phyloP scores from a whole-genome alignment of 805 yeast species.

The Metschnikowia matae region DNA sequence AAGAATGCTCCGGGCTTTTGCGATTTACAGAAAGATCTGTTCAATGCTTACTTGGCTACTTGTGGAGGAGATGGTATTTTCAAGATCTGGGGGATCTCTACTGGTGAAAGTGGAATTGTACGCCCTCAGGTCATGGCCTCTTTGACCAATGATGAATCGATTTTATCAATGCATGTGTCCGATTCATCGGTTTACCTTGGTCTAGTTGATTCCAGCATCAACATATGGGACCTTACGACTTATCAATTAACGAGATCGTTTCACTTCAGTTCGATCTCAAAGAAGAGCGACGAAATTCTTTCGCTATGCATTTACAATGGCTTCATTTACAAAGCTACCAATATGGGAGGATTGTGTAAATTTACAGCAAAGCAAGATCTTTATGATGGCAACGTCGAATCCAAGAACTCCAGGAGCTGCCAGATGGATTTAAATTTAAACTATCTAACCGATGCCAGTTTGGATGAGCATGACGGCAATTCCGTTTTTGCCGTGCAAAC shows the following conservation, averaged over 20 bases:
- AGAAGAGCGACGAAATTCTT: conserved; percentile 38
- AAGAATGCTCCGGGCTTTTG: conserved; percentile 15
- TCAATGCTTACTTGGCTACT: conserved; percentile 22
- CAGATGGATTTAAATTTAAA: conserved; percentile 8
- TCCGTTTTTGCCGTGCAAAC: conserved; percentile 55
- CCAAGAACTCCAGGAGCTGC: conserved; percentile 1
- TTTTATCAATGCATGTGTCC: conserved; percentile 61
- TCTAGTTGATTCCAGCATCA: conserved; percentile 64
- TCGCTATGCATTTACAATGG: conserved; percentile 54
- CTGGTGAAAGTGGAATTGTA: conserved; percentile 6
- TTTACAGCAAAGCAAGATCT: conserved; percentile 21
- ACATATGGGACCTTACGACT: conserved; percentile 84
- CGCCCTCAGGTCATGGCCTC: conserved; percentile 4
- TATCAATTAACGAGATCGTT: conserved; percentile 57
- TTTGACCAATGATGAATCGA: conserved; percentile 63
- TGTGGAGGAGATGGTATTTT: conserved; percentile 92
- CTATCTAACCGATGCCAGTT: neutral
- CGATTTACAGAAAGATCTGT: conserved; percentile 18
- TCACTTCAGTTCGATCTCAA: conserved; percentile 18
- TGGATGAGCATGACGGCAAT: conserved; percentile 11
- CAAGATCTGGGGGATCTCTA: conserved; percentile 66
- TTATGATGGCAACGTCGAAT: conserved; percentile 2
- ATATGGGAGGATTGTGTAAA: conserved; percentile 37
- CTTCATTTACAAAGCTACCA: conserved; percentile 62
- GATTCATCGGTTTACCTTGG: conserved; percentile 83